Evolutionary conservation across 2,329 filamentous ascomycete species (phyloP), one percentile per base, ranked within the genome.

Genomic region (Neonectria magnoliae): DNA sequence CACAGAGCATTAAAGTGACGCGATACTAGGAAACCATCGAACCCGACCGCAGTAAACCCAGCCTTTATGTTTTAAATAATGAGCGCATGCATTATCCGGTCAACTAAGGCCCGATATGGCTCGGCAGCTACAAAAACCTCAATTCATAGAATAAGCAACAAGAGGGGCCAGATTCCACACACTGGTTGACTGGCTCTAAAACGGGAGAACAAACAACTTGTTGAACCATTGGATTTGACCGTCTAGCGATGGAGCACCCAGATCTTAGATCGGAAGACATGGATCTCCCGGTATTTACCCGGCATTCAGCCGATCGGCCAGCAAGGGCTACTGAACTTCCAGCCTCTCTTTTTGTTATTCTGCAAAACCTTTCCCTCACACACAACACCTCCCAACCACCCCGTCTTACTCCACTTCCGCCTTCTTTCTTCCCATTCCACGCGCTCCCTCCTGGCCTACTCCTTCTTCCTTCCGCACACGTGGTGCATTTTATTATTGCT

Each of bases 321-420:
- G 66, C 69, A 68, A 75, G 75, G 71, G 65, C 68, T 66, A 52
- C 57, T 55, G 67, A 69, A 69, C 61, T 63, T 69, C 75, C 76
- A 78, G 67, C 75, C 75, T 74, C 72, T 69, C 71, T 70, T 66
- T 70, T 69, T 70, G 69, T 69, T 71, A 67, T 69, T 74, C 69
- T 73, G 71, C 76, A 77, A 78, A 79, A 72, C 76, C 71, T 77
- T 78, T 70, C 72, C 64, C 69, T 41, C 71, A 71, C 69, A 76
- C 64, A 75, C 73, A 72, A 64, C 67, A 62, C 60, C 57, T 54
- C 66, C 62, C 68, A 70, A 64, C 58, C 51, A 63, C 60, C 31
- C 27, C 27, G n/a, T n/a, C 65, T 68, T 63, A 62, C 67, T 69
- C 71, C 62, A 62, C 61, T 66, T 68, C 64, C 61, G 69, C 62